Evolutionary conservation across 768 basidiomycete species (phyloP).

Genomic region (Russula virescens): DNA sequence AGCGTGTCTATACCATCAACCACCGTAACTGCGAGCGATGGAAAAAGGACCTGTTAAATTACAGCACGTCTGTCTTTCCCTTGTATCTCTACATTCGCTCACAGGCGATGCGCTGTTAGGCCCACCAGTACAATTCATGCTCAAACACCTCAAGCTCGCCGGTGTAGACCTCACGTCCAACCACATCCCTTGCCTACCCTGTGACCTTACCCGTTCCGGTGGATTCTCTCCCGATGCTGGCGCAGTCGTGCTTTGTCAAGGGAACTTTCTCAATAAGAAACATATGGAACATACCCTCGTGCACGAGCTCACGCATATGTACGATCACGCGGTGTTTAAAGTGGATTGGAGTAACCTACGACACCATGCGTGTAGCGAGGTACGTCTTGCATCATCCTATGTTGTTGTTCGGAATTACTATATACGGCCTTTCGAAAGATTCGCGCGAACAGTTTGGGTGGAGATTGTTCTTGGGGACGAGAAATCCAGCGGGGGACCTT

Average conservation of each 20-base stretch:
- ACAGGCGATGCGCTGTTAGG: constrained; percentile 40
- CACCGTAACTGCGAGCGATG: constrained; percentile 46
- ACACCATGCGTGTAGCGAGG: constrained; percentile 97
- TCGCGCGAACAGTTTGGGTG: constrained; percentile 88
- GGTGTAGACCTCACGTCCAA: constrained; percentile 65
- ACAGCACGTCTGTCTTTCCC: constrained; percentile 36
- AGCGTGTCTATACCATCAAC: constrained; percentile 34
- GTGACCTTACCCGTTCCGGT: constrained; percentile 66
- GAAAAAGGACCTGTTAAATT: constrained; percentile 43
- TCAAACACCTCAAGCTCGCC: constrained; percentile 76
- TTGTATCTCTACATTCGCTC: background rate
- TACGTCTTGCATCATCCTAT: constrained; percentile 34
- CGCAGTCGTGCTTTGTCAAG: constrained; percentile 80
- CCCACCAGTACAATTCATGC: constrained; percentile 84
- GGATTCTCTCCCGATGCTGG: constrained; percentile 78
- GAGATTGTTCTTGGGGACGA: constrained; percentile 84
- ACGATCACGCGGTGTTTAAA: constrained; percentile 92
- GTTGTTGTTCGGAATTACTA: constrained; percentile 10
- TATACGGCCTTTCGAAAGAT: constrained; percentile 49
- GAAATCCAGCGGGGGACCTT: constrained; percentile 75
- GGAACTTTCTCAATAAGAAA: constrained; percentile 69
- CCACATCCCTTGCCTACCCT: constrained; percentile 81
- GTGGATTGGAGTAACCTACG: constrained; percentile 86
- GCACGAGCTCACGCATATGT: constrained; percentile 94
- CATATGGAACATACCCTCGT: constrained; percentile 93